Conservation (phyloP, 441 rosid species). For the Erodium moschatum region DNA sequence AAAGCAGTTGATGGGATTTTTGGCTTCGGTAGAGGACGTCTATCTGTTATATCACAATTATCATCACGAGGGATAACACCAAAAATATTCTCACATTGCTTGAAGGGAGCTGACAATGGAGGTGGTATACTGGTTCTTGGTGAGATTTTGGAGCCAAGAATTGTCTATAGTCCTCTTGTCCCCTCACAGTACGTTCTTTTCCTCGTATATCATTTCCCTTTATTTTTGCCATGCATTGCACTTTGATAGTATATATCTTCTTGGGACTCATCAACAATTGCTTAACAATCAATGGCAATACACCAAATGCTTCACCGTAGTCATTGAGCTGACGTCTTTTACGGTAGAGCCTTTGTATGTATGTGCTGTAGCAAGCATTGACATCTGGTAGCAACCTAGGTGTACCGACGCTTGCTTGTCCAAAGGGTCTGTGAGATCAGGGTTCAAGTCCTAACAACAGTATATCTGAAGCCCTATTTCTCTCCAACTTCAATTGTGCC, state of each 20-base stretch:
- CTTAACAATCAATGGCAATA: neutral
- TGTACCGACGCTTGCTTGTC: no score
- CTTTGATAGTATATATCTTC: neutral
- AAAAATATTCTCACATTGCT: slow-evolving; percentile 61
- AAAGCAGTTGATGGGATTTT: slow-evolving; percentile 75
- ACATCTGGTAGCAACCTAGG: no score
- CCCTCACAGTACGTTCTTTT: slow-evolving; percentile 45
- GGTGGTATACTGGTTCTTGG: slow-evolving; percentile 77
- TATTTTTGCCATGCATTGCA: neutral
- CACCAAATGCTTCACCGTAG: neutral
- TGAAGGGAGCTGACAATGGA: slow-evolving; percentile 60
- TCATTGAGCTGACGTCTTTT: neutral
- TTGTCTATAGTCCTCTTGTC: slow-evolving; percentile 62
- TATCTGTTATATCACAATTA: slow-evolving; percentile 57
- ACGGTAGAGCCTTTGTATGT: no score
- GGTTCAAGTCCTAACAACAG: no score
- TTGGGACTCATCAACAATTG: neutral
- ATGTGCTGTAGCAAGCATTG: no score
- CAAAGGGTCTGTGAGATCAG: no score
- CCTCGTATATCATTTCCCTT: neutral
- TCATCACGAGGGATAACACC: slow-evolving; percentile 59
- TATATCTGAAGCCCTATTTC: no score
- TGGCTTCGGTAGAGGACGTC: slow-evolving; percentile 58
- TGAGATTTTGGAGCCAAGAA: slow-evolving; percentile 60
- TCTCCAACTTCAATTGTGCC: no score